These are phyloP conservation scores for Sporothrix pallida DNA, from an alignment of 2,329 filamentous ascomycete species.

Conservation along the genomic window DNA sequence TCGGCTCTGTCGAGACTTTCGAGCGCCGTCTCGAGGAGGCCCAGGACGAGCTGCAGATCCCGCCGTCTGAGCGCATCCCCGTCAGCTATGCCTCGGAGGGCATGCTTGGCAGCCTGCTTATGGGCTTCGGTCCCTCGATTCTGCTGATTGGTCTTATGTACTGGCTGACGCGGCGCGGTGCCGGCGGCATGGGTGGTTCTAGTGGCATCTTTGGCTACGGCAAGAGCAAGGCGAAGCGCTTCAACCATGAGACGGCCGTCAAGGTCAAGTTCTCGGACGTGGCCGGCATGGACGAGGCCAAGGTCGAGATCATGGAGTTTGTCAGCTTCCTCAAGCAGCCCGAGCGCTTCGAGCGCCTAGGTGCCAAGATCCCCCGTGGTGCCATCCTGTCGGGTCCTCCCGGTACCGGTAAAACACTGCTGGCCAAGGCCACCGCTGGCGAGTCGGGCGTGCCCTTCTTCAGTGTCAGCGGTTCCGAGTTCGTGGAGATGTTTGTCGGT, in stretches of 20 bases:
- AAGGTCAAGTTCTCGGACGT: conserved; percentile 98
- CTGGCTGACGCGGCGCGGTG: conserved; percentile 77
- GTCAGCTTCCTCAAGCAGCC: conserved; percentile 96
- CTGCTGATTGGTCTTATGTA: conserved; percentile 83
- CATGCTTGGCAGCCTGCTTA: conserved; percentile 72
- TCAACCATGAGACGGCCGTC: conserved; percentile 95
- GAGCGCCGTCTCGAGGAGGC: conserved; percentile 87
- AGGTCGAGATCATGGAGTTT: conserved; percentile 98
- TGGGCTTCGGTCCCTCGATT: conserved; percentile 83
- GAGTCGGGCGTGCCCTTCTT: conserved; percentile 98
- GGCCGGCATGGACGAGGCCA: conserved; percentile 97
- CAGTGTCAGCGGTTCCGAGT: conserved; percentile 97
- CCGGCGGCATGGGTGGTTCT: conserved; percentile 62
- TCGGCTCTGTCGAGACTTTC: conserved; percentile 92
- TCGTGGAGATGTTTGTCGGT: conserved; percentile 99
- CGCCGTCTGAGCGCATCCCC: conserved; percentile 85
- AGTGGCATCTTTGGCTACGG: conserved; percentile 94
- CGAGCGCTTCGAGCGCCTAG: conserved; percentile 87
- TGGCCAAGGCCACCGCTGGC: conserved; percentile 96
- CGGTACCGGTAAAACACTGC: conserved; percentile 95
- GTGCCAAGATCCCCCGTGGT: conserved; percentile 96
- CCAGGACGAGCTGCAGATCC: conserved; percentile 85
- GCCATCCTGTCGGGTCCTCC: conserved; percentile 97
- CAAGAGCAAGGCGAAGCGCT: conserved; percentile 93
- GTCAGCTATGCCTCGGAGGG: conserved; percentile 85